Evolutionary conservation across 176 grass and related monocot genomes (phyloP).

Genomic region (Eragrostis curvula): DNA sequence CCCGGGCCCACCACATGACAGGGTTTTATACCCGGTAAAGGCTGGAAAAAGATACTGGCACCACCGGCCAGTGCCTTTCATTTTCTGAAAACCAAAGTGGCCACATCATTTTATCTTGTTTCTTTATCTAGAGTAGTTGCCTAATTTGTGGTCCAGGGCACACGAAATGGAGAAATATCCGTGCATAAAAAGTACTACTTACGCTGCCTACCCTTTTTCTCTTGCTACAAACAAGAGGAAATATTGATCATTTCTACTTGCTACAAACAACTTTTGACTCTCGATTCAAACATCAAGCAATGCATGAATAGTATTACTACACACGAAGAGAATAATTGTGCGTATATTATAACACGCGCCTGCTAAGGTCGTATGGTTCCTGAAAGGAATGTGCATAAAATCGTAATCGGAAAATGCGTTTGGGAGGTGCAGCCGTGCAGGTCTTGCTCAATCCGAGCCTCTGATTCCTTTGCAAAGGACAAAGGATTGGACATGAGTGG

Average conservation of each 20-base stretch:
- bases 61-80: background rate
- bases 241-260: background rate
- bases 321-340: background rate
- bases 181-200: background rate
- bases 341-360: background rate
- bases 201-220: background rate
- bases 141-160: background rate
- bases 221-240: background rate
- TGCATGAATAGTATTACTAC: no score
- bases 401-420: background rate
- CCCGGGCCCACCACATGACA: constrained; percentile 7
- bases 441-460: background rate
- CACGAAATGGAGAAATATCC: constrained; percentile 6
- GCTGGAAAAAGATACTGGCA: background rate
- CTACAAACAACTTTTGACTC: background rate
- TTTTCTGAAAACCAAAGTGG: background rate
- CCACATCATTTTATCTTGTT: constrained; percentile 19
- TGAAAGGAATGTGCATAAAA: background rate
- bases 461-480: background rate
- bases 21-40: constrained; percentile 24
- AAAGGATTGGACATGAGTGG: constrained; percentile 31
- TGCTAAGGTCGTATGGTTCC: no score
- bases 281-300: background rate
- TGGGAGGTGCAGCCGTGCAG: background rate
- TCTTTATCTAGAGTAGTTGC: constrained; percentile 3